Base-by-base conservation (phyloP, 352 stramenopile species). In the Phytophthora megakarya region DNA sequence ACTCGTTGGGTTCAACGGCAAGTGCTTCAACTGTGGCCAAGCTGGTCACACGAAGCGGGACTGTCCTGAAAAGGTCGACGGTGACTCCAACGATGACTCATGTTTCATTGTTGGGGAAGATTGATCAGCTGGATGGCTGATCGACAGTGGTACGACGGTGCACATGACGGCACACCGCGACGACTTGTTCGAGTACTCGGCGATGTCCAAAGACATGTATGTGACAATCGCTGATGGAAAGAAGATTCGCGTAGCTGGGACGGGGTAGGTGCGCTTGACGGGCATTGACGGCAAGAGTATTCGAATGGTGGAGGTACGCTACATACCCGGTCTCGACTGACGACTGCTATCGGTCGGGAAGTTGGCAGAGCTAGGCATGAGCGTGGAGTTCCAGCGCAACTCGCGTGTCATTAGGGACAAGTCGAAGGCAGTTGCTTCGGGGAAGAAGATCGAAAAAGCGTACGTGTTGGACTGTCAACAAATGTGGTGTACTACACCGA, bases 401-500 rank as follows among this genome's bases (percentile, higher is more conserved):
- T 49, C 33, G 1, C 64, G 57, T 6, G 32, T 10, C 0, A 64
- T 74, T 15, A 60, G 49, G 38, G 28, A 63, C 38, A 48, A 46
- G 33, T 22, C 23, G 5, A 60, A 55, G 9, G 33, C 40, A 23
- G 38, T 65, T 1, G 49, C 62, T 7, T 52, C 19, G 13, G 57
- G 62, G 0, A 64, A 69, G 33, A 70, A 59, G 33, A 10, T 50
- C 19, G 68, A 51, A 12, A 66, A 64, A 26, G 45, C 50, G 1
- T 69, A 59, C 52, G 8, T 65, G 37, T 25, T 76, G 0, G 56
- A 68, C 32, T 63, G 26, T 2, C 23, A 76, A 19, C 5, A 58
- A 9, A 65, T 1, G 15, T 35, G 28, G 61, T 56, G 1, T 32
- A 60, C 12, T 44, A 40, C 26, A 42, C 52, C 0, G 46, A 73